phyloP scores from a whole-genome alignment of 2,329 filamentous ascomycete genomes.

The Hymenoscyphus repandus region DNA sequence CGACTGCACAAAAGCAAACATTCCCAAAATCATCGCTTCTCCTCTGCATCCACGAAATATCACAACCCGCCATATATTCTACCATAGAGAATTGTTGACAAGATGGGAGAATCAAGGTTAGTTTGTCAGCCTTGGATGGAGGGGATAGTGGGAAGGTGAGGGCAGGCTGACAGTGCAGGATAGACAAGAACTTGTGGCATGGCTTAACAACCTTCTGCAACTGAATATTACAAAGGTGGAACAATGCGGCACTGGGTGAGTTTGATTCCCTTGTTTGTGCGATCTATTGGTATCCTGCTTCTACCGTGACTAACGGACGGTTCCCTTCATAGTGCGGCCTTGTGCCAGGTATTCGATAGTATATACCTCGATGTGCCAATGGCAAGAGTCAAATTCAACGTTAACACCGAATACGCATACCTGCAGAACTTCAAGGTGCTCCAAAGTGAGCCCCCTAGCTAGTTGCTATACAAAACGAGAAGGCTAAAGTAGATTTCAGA shows the following conservation, averaged over 20 bases:
- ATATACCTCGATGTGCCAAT: slow-evolving; percentile 96
- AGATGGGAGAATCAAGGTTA: slow-evolving; percentile 33
- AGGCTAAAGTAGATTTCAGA: slow-evolving; percentile 42
- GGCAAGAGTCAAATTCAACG: slow-evolving; percentile 96
- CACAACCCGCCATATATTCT: background rate
- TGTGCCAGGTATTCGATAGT: slow-evolving; percentile 97
- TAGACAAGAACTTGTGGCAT: slow-evolving; percentile 93
- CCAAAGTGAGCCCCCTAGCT: slow-evolving; percentile 58
- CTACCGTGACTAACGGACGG: background rate
- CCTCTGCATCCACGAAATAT: background rate
- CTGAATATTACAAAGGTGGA: slow-evolving; percentile 98
- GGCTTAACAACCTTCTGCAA: slow-evolving; percentile 96
- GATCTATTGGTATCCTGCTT: background rate
- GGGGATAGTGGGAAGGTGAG: background rate
- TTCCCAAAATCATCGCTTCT: background rate
- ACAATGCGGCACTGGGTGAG: slow-evolving; percentile 96
- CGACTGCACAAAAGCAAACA: background rate
- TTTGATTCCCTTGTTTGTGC: slow-evolving; percentile 14
- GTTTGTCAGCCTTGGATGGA: slow-evolving; percentile 9
- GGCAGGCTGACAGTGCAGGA: slow-evolving; percentile 18
- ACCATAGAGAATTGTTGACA: slow-evolving; percentile 6
- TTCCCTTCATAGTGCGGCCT: slow-evolving; percentile 64
- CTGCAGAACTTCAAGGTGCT: slow-evolving; percentile 98
- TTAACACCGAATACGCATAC: slow-evolving; percentile 94
- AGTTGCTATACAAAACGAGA: background rate